Base-by-base conservation (phyloP, 1,284 basidiomycete genomes). In the Malassezia psittaci region DNA sequence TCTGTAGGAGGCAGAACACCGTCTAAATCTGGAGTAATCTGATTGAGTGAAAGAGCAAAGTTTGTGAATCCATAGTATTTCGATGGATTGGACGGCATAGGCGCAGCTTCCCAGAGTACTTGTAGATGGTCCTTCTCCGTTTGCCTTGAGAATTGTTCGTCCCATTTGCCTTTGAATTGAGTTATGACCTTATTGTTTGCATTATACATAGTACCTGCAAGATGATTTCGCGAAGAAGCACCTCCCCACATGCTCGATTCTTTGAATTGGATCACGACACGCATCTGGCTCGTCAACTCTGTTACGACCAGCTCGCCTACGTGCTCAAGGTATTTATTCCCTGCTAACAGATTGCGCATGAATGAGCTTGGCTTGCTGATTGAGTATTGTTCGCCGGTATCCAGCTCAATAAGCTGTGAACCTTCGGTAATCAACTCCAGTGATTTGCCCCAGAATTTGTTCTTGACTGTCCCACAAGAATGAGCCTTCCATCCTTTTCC, bases 1-100 rank as follows among this genome's bases (percentile, higher is more conserved):
- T 94, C 90, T 0, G 90, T 90, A 0, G 83, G 82, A 1, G 89
- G 86, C 6, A 93, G 43, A 58, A 80, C 81, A 5, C 79, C 81
- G 54, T 81, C 78, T 16, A 90, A 75, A 67, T 88, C 85, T 2
- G 65, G 60, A 1, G 61, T 64, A 15, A 74, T 48, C 48, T 74
- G 65, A 58, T 74, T 74, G 49, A 74, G 63, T 38, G 64, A 65
- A 54, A 74, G 66, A 61, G 70, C 72, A 56, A 74, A 74, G 58
- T 68, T 66, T 32, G 72, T 74, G 52, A 74, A 74, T 7, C 72
- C 72, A 50, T 74, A 74, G 52, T 74, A 72, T 15, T 66, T 60
- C 35, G 66, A 57, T 16, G 70, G 61, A 35, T 67, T 51, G 1
- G 62, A 60, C 0, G 72, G 72, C 62, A 74, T 61, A n/a, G 65